Percentiles rank a stretch among this genome's conserved stretches.
These are phyloP conservation scores for Shiraia bambusicola DNA, from an alignment of 2,329 filamentous ascomycete species.

Conservation along the genomic window DNA sequence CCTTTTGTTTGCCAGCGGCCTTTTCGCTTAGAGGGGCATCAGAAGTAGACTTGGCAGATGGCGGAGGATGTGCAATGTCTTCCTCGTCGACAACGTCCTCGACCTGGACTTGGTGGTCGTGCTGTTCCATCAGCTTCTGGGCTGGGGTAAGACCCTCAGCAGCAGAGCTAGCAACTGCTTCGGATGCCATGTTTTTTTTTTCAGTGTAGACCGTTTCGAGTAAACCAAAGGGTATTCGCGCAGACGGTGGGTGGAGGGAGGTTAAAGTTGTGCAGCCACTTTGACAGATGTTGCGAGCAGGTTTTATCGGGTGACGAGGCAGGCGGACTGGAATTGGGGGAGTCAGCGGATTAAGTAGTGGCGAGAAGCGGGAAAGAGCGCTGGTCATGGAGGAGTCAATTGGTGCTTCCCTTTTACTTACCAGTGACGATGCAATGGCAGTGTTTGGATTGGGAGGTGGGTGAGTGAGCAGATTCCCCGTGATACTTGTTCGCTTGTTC, in stretches of 20 bases:
- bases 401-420: slow-evolving; percentile 10
- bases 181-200: slow-evolving; percentile 42
- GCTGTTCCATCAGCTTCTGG: slow-evolving; percentile 66
- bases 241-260: slow-evolving; percentile 32
- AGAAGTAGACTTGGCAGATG: slow-evolving; percentile 44
- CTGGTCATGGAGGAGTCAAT: background rate
- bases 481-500: no score
- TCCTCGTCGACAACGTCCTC: slow-evolving; percentile 85
- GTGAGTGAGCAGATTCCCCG: slow-evolving; percentile 7
- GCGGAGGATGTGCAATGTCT: slow-evolving; percentile 60
- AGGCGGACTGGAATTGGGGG: background rate
- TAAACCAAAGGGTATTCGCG: slow-evolving; percentile 41
- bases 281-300: slow-evolving; percentile 9
- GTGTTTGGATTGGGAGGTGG: slow-evolving; percentile 9
- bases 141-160: slow-evolving; percentile 45
- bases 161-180: slow-evolving; percentile 37
- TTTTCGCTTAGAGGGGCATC: slow-evolving; percentile 58
- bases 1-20: slow-evolving; percentile 69
- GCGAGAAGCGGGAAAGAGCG: background rate
- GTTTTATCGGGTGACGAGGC: background rate
- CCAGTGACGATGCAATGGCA: slow-evolving; percentile 6
- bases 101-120: slow-evolving; percentile 68
- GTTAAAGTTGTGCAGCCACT: slow-evolving; percentile 34
- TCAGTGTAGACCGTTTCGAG: slow-evolving; percentile 42
- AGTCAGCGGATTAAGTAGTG: slow-evolving; percentile 2